A percentile compares a stretch with the other conserved stretches of the same genome.
Evolutionary conservation across 495 filamentous ascomycete species (phyloP).

Genomic region (Pyrenopolyporus hunteri): DNA sequence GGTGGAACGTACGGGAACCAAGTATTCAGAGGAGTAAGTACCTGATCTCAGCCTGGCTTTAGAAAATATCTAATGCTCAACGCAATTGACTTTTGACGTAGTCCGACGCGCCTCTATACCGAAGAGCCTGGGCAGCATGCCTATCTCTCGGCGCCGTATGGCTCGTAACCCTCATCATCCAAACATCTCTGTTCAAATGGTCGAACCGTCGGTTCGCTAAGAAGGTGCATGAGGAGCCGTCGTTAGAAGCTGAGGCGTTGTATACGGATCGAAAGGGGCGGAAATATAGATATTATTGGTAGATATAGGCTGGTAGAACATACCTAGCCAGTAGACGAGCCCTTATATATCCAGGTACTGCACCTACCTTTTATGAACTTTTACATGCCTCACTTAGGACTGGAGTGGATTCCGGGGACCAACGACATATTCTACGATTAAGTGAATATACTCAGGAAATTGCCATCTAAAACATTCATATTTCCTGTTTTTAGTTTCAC

Average conservation of each 20-base stretch:
- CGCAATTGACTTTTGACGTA: background rate
- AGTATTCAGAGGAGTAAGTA: constrained; percentile 30
- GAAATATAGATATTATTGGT: constrained; percentile 27
- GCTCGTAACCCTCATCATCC: constrained; percentile 18
- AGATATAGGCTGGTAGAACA: background rate
- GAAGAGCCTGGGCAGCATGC: constrained; percentile 25
- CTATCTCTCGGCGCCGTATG: constrained; percentile 26
- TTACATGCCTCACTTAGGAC: too few species aligned
- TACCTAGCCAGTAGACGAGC: background rate
- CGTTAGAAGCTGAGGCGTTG: constrained; percentile 10
- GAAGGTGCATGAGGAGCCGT: constrained; percentile 14
- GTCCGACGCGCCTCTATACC: constrained; percentile 28
- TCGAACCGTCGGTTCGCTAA: constrained; percentile 21
- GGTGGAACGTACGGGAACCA: constrained; percentile 30
- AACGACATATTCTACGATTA: too few species aligned
- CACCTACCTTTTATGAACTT: background rate
- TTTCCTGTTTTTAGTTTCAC: too few species aligned
- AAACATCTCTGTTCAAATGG: constrained; percentile 24
- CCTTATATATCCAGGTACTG: background rate
- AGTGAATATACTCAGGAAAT: too few species aligned
- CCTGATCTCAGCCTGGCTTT: background rate
- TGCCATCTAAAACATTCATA: too few species aligned
- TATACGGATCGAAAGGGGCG: constrained; percentile 25
- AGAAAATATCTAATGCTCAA: background rate
- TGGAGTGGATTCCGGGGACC: too few species aligned